Evolutionary conservation across 306 rosid genomes (phyloP).

Genomic region (Alnus glutinosa): DNA sequence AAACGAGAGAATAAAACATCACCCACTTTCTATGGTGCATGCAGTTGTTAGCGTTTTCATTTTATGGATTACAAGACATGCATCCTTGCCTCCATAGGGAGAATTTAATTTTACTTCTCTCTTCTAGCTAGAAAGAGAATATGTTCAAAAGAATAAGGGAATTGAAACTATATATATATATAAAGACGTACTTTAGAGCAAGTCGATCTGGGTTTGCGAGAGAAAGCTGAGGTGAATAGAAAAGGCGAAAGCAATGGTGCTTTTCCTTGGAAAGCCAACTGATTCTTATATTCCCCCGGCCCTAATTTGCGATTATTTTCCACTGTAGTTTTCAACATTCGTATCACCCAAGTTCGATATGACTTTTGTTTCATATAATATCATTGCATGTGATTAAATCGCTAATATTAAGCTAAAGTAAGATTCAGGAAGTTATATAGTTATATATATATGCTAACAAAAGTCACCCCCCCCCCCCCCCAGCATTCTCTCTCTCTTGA

Average conservation of each 20-base stretch:
- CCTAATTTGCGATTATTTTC: constrained; percentile 36
- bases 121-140: constrained; percentile 40
- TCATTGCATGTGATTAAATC: constrained; percentile 8
- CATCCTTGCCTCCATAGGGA: constrained; percentile 32
- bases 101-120: constrained; percentile 18
- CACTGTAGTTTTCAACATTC: constrained; percentile 64
- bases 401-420: constrained; percentile 33
- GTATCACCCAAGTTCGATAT: constrained; percentile 61
- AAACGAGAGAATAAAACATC: no score
- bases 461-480: constrained; percentile 14
- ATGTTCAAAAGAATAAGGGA: constrained; percentile 45
- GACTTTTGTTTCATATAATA: constrained; percentile 41
- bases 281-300: constrained; percentile 63
- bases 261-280: constrained; percentile 35
- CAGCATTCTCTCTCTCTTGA: constrained; percentile 2
- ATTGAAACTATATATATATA: background rate
- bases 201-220: constrained; percentile 18
- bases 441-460: constrained; percentile 23
- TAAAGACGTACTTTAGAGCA: background rate
- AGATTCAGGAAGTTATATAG: constrained; percentile 2
- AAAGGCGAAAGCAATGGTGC: constrained; percentile 40
- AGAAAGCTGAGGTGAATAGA: constrained; percentile 35
- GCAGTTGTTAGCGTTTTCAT: constrained; percentile 22
- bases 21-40: constrained; percentile 2
- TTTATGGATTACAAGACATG: constrained; percentile 26